Evolutionary conservation across 2,329 filamentous ascomycete species (phyloP), one percentile per base, ranked within the genome.

Genomic region (Alternaria gaisen): DNA sequence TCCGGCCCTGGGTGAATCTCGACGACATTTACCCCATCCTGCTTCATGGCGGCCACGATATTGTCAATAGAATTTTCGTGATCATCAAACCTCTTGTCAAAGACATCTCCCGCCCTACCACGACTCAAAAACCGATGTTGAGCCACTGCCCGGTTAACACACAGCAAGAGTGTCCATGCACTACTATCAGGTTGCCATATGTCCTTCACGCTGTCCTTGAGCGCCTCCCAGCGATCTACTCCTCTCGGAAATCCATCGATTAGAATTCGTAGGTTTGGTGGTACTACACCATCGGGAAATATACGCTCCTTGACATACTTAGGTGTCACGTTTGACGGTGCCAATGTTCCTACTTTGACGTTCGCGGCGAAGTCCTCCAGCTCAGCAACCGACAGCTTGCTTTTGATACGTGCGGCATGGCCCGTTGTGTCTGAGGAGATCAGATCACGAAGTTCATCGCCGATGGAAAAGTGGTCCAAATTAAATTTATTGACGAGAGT

Each of bases 181-280:
- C n/a, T 38, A 18, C 5, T 18, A 30, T 9, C 14, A 1, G 59
- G 59, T 34, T 5, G 26, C 61, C 61, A 66, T 14, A 41, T 14
- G 1, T 56, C 40, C 34, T 46, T 38, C 16, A 60, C 54, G 12
- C 24, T 18, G 4, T 64, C 54, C 16, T 55, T 61, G 32, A 63
- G 64, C 5, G 24, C 26, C 16, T 5, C 12, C 54, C 63, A 66
- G 11, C 59, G 58, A 26, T 51, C 54, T 9, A 46, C 44, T n/a
- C 54, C 51, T 26, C 58, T 36, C 2, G 60, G 58, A 36, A 68
- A 68, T 1, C 63, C 63, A 44, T 68, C 65, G 3, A 66, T 44
- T 5, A 68, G 32, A 10, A 60, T 40, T 5, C 60, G 12, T 6
- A 60, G 44, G 6, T 41, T 18, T 5, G 44, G n/a, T 11, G 12